These are phyloP conservation scores for Neofusicoccum kwambonambiense DNA, from an alignment of 2,329 filamentous ascomycete species.

Conservation along the genomic window DNA sequence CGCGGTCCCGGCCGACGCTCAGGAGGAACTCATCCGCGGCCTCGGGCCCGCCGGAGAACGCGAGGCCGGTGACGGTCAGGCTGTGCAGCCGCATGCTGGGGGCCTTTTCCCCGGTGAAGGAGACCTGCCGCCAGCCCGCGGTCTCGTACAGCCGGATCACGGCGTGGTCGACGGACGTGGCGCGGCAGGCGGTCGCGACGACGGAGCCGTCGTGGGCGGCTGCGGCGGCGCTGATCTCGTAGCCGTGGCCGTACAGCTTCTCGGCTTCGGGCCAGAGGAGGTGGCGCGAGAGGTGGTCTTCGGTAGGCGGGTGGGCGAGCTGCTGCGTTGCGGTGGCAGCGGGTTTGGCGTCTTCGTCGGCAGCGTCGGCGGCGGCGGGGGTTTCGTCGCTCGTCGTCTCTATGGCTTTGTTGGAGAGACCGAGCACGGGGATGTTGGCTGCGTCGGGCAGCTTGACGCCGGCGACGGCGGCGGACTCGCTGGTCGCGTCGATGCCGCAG, in stretches of 20 bases:
- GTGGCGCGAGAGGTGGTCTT: constrained; percentile 84
- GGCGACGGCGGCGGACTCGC: background rate
- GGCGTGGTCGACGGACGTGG: constrained; percentile 88
- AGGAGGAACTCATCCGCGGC: constrained; percentile 57
- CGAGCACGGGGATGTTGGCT: constrained; percentile 91
- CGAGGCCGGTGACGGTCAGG: constrained; percentile 78
- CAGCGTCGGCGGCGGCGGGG: constrained; percentile 3
- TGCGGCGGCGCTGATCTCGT: constrained; percentile 82
- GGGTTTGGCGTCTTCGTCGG: constrained; percentile 52
- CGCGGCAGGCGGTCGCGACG: constrained; percentile 89
- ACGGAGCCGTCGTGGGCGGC: constrained; percentile 71
- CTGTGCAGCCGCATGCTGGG: constrained; percentile 54
- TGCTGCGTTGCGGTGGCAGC: constrained; percentile 42
- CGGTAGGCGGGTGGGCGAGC: constrained; percentile 73
- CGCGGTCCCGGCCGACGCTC: constrained; percentile 86
- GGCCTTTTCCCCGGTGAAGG: constrained; percentile 54
- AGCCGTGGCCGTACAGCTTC: constrained; percentile 96
- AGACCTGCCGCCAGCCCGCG: constrained; percentile 79
- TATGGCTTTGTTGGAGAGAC: constrained; percentile 92
- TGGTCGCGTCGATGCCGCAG: constrained; percentile 54
- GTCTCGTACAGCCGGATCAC: constrained; percentile 92
- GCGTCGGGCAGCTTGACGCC: constrained; percentile 66
- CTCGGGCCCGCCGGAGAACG: constrained; percentile 66
- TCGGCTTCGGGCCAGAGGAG: constrained; percentile 95
- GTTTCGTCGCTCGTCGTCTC: constrained; percentile 50